Evolutionary conservation across 352 stramenopile species (phyloP).

Genomic region (Globisporangium takayamanum): DNA sequence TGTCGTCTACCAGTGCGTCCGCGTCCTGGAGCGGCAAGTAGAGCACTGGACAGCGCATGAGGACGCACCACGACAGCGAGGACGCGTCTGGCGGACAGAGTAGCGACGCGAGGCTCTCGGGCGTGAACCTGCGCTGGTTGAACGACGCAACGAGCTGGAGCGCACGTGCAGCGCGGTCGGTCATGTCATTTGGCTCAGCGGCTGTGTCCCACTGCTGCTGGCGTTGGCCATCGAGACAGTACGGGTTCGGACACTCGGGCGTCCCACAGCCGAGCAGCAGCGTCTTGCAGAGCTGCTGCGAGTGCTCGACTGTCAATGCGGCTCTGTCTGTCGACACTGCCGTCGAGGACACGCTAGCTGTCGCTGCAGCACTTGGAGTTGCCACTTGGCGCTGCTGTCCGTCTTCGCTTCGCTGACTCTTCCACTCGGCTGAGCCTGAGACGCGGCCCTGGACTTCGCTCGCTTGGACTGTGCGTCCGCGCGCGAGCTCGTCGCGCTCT

Average conservation of each 20-base stretch:
- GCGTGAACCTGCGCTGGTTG: constrained; percentile 25
- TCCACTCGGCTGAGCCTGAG: constrained; percentile 78
- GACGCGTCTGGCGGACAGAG: constrained; percentile 22
- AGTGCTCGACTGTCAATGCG: constrained; percentile 19
- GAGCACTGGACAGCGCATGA: constrained; percentile 25
- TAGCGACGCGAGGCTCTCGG: constrained; percentile 30
- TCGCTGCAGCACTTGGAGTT: neutral
- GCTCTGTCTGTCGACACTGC: neutral
- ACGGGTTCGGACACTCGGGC: constrained; percentile 31
- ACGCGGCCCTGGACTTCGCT: constrained; percentile 62
- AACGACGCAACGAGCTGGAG: constrained; percentile 41
- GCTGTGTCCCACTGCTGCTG: neutral
- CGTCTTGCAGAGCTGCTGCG: constrained; percentile 41
- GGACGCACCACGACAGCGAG: constrained; percentile 38
- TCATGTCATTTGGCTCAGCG: constrained; percentile 1
- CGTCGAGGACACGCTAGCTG: neutral
- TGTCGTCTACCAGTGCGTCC: neutral
- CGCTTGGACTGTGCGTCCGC: constrained; percentile 24
- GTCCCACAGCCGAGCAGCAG: constrained; percentile 38
- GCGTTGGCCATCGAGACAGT: constrained; percentile 16
- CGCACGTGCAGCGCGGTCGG: constrained; percentile 34
- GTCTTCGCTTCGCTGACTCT: constrained; percentile 60
- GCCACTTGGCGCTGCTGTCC: constrained; percentile 10
- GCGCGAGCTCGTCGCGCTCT: constrained; percentile 46
- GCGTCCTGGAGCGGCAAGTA: constrained; percentile 65